These are phyloP conservation scores for Coemansia sp. DNA, from an alignment of 192 early-diverging fungal genomes.

Conservation along the genomic window DNA sequence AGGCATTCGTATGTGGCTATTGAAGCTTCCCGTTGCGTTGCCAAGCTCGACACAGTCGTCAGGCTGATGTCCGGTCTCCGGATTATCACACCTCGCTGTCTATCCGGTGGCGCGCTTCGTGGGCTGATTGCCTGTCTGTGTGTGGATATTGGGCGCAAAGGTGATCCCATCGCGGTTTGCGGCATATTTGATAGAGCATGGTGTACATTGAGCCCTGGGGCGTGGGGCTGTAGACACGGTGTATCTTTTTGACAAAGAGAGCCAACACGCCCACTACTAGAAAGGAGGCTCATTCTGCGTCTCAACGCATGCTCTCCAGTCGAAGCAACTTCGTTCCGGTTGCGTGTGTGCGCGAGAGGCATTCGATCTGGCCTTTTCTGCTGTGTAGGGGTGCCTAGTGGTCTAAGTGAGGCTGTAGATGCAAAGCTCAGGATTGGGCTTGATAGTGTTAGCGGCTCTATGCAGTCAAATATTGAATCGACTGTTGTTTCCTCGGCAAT, in stretches of 20 bases:
- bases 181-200: not conserved
- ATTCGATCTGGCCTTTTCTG: not conserved
- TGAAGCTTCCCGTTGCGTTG: not conserved
- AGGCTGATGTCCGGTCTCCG: slow-evolving; percentile 9
- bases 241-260: not conserved
- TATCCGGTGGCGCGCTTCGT: slow-evolving; percentile 8
- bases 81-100: slow-evolving; percentile 20
- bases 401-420: not conserved
- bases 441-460: slow-evolving; percentile 26
- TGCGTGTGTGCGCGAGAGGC: slow-evolving; percentile 11
- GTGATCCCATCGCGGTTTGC: not conserved
- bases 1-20: not conserved
- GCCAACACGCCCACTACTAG: not conserved
- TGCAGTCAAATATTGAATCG: not conserved
- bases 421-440: slow-evolving; percentile 33
- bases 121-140: slow-evolving; percentile 15
- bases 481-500: not conserved
- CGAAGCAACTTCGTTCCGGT: not conserved
- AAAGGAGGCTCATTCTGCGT: not conserved
- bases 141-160: slow-evolving; percentile 24
- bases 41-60: not conserved
- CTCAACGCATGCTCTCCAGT: not conserved
- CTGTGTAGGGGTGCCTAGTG: not conserved
- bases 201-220: not conserved
- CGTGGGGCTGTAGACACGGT: not conserved